Base-by-base conservation (phyloP, 2,329 filamentous ascomycete species). In the Colletotrichum eleusines region DNA sequence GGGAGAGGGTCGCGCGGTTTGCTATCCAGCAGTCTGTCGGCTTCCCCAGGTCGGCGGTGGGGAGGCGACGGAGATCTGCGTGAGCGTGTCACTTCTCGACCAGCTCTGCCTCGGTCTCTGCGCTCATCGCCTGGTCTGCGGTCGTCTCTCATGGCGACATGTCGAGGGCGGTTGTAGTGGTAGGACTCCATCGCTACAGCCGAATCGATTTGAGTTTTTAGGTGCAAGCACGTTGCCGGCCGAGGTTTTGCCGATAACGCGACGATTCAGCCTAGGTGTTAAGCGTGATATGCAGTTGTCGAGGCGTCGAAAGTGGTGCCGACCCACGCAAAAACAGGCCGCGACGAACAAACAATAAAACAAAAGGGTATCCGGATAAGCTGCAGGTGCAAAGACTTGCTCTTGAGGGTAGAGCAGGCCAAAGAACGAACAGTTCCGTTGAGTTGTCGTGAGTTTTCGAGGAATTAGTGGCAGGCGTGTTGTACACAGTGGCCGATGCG, bases 71-170 rank as follows among this genome's bases (percentile, higher is more conserved):
- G 77, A 71, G 79, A 80, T 77, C 78, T 76, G 75, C 76, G 77
- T 60, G 75, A 69, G 58, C 75, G 76, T 74, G 74, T 75, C 66
- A 77, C 76, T 77, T 80, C 78, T 77, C 80, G 78, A 78, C 80
- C 79, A 73, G 79, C 77, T 80, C 80, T 78, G 74, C 80, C 79
- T 79, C 80, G 78, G 72, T 81, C 80, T 81, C 80, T 80, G 76
- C 80, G 80, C 72, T 81, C 80, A 74, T 81, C 77, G 75, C 77
- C 79, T 78, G 78, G 76, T 79, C 78, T 80, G 79, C 79, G 80
- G 75, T 78, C 81, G 78, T 80, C 78, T 80, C 79, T 81, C 80
- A 81, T 81, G 76, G 78, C 80, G 78, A 79, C 80, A 81, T 81
- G 74, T 77, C 79, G 79, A 67, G 68, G 51, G 63, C 72, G 66